Base-by-base conservation (phyloP, 352 stramenopile species). In the Globisporangium alternatum region DNA sequence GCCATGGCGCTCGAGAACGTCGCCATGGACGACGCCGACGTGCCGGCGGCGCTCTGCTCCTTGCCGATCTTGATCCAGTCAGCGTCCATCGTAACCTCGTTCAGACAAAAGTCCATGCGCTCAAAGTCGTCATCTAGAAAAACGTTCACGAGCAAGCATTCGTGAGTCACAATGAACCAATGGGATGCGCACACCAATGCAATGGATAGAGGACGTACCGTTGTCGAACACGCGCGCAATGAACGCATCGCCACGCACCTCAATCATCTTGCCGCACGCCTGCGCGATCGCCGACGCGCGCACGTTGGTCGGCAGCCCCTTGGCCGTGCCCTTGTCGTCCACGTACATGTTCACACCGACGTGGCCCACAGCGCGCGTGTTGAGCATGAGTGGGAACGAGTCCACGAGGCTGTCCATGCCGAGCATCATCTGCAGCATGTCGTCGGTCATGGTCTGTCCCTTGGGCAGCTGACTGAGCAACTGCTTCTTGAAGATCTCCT, bases 331-430 rank as follows among this genome's bases (percentile, higher is more conserved):
- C 65, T 94, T 96, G 71, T 96, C 88, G 66, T 96, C 88, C 53
- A 96, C 88, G 66, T 96, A 96, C 81, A 96, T 88, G 69, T 95
- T 96, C 49, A 96, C 61, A 19, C 86, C 86, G 15, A 96, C 69
- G 69, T 94, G 81, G 49, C 75, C 66, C 33, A 84, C 80, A 3
- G 80, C 82, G 35, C 72, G 72, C 54, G 80, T 86, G 76, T 96
- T 96, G 59, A 91, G 74, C 63, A 95, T 78, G 25, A 96, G 77
- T n/a, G 87, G 84, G 25, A 96, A 80, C 51, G 89, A 93, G 65
- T 96, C 88, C 65, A 96, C 87, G 12, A 95, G 76, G 49, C 81
- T 92, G 64, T 95, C 86, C 86, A 95, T 95, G 73, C 91, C 41
- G 28, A 93, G 59, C 83, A 95, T 91, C 83, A 93, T 95, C 57